phyloP scores from a whole-genome alignment of 176 grass and related monocot genomes.

The Ensete glaucum region DNA sequence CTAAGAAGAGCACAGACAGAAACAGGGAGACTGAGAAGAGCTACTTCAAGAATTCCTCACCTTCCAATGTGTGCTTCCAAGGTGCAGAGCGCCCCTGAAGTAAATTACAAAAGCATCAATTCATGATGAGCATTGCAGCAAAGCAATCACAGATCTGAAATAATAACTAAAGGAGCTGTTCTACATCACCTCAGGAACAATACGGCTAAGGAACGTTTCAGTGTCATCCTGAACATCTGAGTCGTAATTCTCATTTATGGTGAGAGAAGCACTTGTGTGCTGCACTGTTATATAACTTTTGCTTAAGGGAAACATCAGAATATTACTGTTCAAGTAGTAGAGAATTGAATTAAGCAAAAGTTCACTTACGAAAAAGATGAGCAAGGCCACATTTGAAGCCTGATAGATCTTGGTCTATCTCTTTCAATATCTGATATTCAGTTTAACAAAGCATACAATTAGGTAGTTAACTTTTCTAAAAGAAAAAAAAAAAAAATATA shows the following conservation, averaged over 20 bases:
- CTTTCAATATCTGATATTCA: constrained; percentile 45
- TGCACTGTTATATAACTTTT: constrained; percentile 50
- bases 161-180: not conserved
- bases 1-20: too few relatives aligned
- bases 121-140: not conserved
- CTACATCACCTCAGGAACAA: constrained; percentile 77
- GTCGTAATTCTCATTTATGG: constrained; percentile 97
- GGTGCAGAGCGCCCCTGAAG: constrained; percentile 82
- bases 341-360: not conserved
- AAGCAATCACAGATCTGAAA: not conserved
- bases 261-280: constrained; percentile 91
- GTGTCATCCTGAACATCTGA: constrained; percentile 85
- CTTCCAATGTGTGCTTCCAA: constrained; percentile 94
- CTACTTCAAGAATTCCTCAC: constrained; percentile 19
- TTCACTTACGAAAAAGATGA: constrained; percentile 79
- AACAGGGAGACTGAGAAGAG: not conserved
- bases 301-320: constrained; percentile 2
- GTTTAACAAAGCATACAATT: constrained; percentile 2
- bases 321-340: not conserved
- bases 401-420: constrained; percentile 60
- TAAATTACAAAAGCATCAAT: not conserved
- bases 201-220: constrained; percentile 83
- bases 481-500: not conserved
- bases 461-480: not conserved
- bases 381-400: constrained; percentile 79